Percentiles rank a stretch among this genome's conserved stretches.
Conservation (phyloP, 768 basidiomycete genomes). For the Tulasnella sp. region DNA sequence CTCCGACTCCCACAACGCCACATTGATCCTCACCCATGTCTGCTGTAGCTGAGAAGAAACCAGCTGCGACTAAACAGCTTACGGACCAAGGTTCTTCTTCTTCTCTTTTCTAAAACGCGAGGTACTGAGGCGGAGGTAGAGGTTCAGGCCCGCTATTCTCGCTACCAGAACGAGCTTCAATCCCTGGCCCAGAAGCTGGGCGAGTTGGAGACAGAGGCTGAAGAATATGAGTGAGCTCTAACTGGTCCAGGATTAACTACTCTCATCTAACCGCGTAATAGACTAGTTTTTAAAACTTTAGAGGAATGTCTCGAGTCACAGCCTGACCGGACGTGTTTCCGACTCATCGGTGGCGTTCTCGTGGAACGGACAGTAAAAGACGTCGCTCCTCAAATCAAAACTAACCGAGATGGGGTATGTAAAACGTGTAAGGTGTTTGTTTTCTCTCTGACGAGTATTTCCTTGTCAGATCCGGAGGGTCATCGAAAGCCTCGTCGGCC, state of each 20-base stretch:
- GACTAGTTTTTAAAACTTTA: slow-evolving; percentile 86
- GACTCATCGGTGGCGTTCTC: slow-evolving; percentile 91
- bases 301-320: slow-evolving; percentile 80
- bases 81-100: slow-evolving; percentile 70
- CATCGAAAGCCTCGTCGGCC: slow-evolving; percentile 72
- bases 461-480: slow-evolving; percentile 75
- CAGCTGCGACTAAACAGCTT: slow-evolving; percentile 50
- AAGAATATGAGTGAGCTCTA: slow-evolving; percentile 85
- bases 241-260: not conserved
- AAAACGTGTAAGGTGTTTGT: not conserved
- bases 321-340: slow-evolving; percentile 93
- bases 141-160: slow-evolving; percentile 78
- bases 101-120: slow-evolving; percentile 47
- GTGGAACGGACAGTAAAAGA: slow-evolving; percentile 96
- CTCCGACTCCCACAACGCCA: slow-evolving; percentile 41
- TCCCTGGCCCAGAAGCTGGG: slow-evolving; percentile 92
- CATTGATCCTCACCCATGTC: slow-evolving; percentile 42
- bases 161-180: slow-evolving; percentile 86
- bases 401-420: slow-evolving; percentile 85
- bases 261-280: slow-evolving; percentile 42
- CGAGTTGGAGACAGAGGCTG: slow-evolving; percentile 93
- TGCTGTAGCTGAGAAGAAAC: slow-evolving; percentile 54
- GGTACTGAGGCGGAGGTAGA: slow-evolving; percentile 52
- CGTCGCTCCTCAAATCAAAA: slow-evolving; percentile 85
- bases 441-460: slow-evolving; percentile 26